Base-by-base conservation (phyloP, 2,329 filamentous ascomycete species). In the Alternaria ventricosa region DNA sequence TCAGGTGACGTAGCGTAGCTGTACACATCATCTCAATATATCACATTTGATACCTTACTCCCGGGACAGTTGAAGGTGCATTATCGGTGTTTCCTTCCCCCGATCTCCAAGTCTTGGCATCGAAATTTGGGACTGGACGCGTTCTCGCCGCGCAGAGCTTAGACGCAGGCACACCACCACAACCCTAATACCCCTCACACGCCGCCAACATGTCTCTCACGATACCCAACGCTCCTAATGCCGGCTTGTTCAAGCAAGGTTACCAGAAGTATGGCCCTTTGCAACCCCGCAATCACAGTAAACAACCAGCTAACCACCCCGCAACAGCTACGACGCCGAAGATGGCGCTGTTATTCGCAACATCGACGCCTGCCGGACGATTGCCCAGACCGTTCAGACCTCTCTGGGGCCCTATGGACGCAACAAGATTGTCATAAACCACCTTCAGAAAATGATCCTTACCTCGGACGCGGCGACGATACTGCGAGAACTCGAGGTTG, bases 391-490 rank as follows among this genome's bases (percentile, higher is more conserved):
- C 56, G 96, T 99, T 54, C 94, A 97, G 86, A 98, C 96, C 61
- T 98, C 96, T 49, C 88, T 99, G 36, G 96, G 96, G 56, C 96
- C 96, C 64, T 97, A 97, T 83, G 96, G 96, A 78, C 92, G 96
- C 83, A 99, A 99, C 87, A 99, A 99, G 86, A 94, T 99, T 79
- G 93, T 99, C 84, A 98, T 99, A 87, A 99, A 99, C 87, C 96
- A 99, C 84, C 87, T 99, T 68, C 93, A 97, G 83, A 99, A 99
- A 87, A 97, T 99, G 96, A 97, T 97, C 75, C 87, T 99, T 70
- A 99, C 96, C 73, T 98, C 94, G 65, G 96, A 99, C 79, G 96
- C 96, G 70, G 96, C 96, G 71, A 98, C 96, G 46, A 99, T 99
- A 79, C 88, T 99, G 74, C 91, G 94, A 78, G 96, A 99, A 85